Base-by-base conservation (phyloP, 176 grass and related monocot species). In the Musa beccarii region DNA sequence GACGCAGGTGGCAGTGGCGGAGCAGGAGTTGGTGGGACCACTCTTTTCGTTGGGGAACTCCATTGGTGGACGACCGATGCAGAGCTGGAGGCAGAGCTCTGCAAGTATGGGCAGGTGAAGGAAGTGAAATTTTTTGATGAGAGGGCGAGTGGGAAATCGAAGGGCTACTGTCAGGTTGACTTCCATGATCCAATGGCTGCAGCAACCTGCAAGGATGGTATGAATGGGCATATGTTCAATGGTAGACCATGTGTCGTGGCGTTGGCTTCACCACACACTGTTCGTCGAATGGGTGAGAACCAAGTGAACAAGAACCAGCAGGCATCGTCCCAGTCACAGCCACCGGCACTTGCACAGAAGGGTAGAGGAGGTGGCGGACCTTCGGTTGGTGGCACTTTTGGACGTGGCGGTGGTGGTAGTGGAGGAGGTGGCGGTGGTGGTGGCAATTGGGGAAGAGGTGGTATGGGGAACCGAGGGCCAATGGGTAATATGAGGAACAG, bases 41-140 rank as follows among this genome's bases (percentile, higher is more conserved):
- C 84, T 15, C 54, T 92, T 16, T 92, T 86, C 66, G 75, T 88
- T n/a, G 77, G 86, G 50, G 89, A 92, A 70, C 86, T 88, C 10
- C 68, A 78, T 52, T 92, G 84, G 86, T 92, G 89, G 89, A 82
- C 84, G 22, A 92, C 86, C 52, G 86, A 92, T 71, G 81, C 72
- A 10, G 79, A 92, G 65, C 63, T 92, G n/a, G 86, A 92, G 79
- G 84, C 79, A 10, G 89, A 80, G 54, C 81, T 92, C 63, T 81
- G 80, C 75, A 80, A 82, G 68, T 62, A 80, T 79, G 89, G 23
- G 14, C 67, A 74, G 59, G 81, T 92, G 17, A 66, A 29, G 53
- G 79, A 71, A 68, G 78, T 92, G 51, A 20, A 71, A 64, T 92
- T 92, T 79, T 92, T 59, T 79, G 10, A 74, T 21, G 84, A 92